Percentiles rank a stretch among this genome's conserved stretches.
Evolutionary conservation across 2,329 filamentous ascomycete genomes (phyloP).

Genomic region (Aspergillus sergii): DNA sequence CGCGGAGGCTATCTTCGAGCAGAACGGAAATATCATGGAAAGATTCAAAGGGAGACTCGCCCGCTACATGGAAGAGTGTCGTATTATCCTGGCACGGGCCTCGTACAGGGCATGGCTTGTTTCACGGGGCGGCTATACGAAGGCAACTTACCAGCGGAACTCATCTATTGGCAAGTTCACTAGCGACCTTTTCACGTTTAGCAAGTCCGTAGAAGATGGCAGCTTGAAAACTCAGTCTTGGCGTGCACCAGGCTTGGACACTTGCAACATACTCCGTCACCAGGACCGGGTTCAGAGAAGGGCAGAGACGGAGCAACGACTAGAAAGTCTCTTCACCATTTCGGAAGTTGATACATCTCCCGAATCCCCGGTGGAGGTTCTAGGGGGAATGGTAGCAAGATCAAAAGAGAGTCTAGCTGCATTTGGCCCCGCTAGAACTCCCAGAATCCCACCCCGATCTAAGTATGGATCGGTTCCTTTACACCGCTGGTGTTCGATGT

Average conservation of each 20-base stretch:
- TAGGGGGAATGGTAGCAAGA: constrained; percentile 16
- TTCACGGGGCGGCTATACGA: constrained; percentile 19
- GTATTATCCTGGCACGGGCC: constrained; percentile 27
- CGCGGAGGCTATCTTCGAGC: constrained; percentile 23
- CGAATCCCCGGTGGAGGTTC: constrained; percentile 4
- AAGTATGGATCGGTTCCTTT: neutral
- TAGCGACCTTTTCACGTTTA: constrained; percentile 27
- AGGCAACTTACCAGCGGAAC: constrained; percentile 16
- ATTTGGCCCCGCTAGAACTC: neutral
- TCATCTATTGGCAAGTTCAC: constrained; percentile 20
- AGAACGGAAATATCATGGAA: constrained; percentile 8
- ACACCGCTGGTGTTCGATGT: constrained; percentile 7
- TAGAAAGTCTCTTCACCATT: constrained; percentile 24
- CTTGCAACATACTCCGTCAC: constrained; percentile 22
- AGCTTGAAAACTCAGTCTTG: constrained; percentile 17
- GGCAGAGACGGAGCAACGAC: constrained; percentile 14
- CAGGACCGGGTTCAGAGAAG: constrained; percentile 16
- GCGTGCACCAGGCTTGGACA: constrained; percentile 24
- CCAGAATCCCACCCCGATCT: neutral
- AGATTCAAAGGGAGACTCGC: constrained; percentile 16
- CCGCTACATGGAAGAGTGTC: constrained; percentile 26
- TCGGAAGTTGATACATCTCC: constrained; percentile 7
- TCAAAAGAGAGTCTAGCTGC: constrained; percentile 2
- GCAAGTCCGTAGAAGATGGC: constrained; percentile 19
- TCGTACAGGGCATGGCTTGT: constrained; percentile 35